These are phyloP conservation scores for Tulasnella sp. DNA, from an alignment of 768 basidiomycete species.

Conservation along the genomic window DNA sequence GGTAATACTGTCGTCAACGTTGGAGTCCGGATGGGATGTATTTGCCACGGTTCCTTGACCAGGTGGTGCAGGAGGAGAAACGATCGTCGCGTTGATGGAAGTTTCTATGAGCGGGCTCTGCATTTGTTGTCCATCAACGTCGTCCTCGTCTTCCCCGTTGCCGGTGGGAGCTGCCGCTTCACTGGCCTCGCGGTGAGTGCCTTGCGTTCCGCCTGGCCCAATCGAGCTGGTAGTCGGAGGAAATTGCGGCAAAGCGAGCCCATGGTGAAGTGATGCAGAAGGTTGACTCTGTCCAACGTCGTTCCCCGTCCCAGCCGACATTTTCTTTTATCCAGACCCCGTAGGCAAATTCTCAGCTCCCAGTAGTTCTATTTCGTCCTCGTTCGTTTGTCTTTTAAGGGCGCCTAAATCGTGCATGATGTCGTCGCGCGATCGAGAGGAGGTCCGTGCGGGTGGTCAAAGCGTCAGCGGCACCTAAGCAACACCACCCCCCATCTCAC, in stretches of 20 bases:
- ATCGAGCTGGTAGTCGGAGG: neutral
- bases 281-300: neutral
- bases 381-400: neutral
- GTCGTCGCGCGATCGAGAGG: conserved; percentile 3
- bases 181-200: neutral
- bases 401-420: neutral
- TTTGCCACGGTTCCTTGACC: neutral
- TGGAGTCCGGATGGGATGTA: neutral
- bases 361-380: neutral
- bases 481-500: neutral
- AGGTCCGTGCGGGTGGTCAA: conserved; percentile 21
- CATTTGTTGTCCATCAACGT: conserved; percentile 18
- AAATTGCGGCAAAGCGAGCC: neutral
- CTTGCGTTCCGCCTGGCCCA: neutral
- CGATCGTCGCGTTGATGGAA: neutral
- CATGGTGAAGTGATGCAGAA: neutral
- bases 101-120: neutral
- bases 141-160: conserved; percentile 6
- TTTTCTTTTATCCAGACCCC: neutral
- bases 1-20: neutral
- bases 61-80: neutral
- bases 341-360: neutral
- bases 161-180: neutral
- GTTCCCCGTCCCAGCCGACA: neutral
- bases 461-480: conserved; percentile 12